Percentiles rank a stretch among this genome's conserved stretches.
These are phyloP conservation scores for Fusarium dimerum DNA, from an alignment of 2,329 filamentous ascomycete genomes.

Conservation along the genomic window DNA sequence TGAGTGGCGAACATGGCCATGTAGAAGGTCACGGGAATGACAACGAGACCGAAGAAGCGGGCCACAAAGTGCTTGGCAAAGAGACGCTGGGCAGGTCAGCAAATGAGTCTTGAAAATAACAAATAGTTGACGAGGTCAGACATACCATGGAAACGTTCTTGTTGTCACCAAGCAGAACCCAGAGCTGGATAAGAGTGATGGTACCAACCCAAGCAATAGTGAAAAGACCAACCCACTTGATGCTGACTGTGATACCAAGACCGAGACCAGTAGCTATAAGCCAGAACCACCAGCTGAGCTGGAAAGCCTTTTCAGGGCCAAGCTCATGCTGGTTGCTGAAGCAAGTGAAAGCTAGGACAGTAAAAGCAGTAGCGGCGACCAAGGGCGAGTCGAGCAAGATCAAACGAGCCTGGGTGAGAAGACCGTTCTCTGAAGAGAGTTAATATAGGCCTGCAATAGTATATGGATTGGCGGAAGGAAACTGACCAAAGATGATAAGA, in stretches of 20 bases:
- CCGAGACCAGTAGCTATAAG: conserved; percentile 81
- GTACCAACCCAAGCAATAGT: conserved; percentile 97
- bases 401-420: conserved; percentile 90
- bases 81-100: conserved; percentile 54
- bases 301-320: conserved; percentile 84
- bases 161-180: conserved; percentile 88
- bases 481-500: conserved; percentile 87
- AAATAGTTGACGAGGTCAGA: background rate
- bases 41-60: conserved; percentile 84
- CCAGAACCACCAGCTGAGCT: conserved; percentile 97
- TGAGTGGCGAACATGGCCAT: conserved; percentile 97
- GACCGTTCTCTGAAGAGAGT: conserved; percentile 74
- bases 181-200: conserved; percentile 88
- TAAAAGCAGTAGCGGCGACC: conserved; percentile 90
- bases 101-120: background rate
- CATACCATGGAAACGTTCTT: conserved; percentile 78
- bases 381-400: conserved; percentile 96
- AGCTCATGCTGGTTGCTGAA: conserved; percentile 98
- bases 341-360: conserved; percentile 83
- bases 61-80: conserved; percentile 96
- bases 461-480: background rate
- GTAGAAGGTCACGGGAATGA: conserved; percentile 89
- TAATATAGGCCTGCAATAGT: conserved; percentile 21
- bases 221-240: conserved; percentile 99
- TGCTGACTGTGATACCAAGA: conserved; percentile 86